Base-by-base conservation (phyloP, 2,329 filamentous ascomycete genomes). In the Aureobasidium sp. region DNA sequence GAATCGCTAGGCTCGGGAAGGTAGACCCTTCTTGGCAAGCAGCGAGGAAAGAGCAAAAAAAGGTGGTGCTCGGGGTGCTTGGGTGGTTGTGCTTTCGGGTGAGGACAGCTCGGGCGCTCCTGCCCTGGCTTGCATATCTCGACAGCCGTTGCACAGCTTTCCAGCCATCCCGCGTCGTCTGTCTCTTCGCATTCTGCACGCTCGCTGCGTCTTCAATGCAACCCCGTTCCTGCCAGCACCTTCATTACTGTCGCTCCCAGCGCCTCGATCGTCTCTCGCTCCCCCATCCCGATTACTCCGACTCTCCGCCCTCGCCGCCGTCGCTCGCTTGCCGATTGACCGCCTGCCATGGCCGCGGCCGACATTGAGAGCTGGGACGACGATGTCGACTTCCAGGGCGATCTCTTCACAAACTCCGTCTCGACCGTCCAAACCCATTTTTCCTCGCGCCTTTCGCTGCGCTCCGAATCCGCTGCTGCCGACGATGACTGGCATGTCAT, bases 401-500 rank as follows among this genome's bases (percentile, higher is more conserved):
- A 92, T 70, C 86, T 92, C 71, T 88, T 77, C 69, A 73, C 89
- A 68, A 86, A 89, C 74, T 87, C 90, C 69, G 78, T 87, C 67
- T 84, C 89, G 69, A 87, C 88, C 23, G 82, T 82, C 60, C 86
- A 89, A 80, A 89, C 75, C 75, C 88, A 67, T 20, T 85, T 88
- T 62, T 96, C 92, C 1, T 96, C 90, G 63, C 88, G 90, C 68
- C 78, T 86, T 67, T 95, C 91, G 20, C 84, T 91, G 69, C 88
- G 88, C 68, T 96, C 90, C 61, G 92, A 95, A 71, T 83, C 91
- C 66, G 83, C 84, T 62, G 80, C 76, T 64, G 89, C 86, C 64
- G 90, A 95, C 70, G 91, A 96, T 70, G 91, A 96, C 75, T 91
- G 87, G 79, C 91, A 97, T 68, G 83, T 97, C 26, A 84, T 93